Conservation (phyloP, 2,329 filamentous ascomycete genomes). For the Sporothrix luriei region DNA sequence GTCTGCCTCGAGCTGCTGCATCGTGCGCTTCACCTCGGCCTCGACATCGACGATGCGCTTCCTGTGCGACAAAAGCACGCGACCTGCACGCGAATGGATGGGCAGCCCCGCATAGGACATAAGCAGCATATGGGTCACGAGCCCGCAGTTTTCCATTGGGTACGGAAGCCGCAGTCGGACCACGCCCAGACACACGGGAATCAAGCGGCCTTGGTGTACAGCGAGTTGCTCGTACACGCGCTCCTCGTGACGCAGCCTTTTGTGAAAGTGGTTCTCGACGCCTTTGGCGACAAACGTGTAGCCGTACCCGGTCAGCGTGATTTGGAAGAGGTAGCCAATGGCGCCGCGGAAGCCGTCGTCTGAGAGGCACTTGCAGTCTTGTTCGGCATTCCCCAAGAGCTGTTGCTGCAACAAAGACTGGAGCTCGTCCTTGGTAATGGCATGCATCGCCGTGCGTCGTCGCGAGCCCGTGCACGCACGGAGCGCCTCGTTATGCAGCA, state of each 20-base stretch:
- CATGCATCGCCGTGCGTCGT: conserved; percentile 4
- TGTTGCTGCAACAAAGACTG: conserved; percentile 26
- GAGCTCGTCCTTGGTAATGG: conserved; percentile 29
- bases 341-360: conserved; percentile 27
- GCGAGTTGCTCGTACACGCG: conserved; percentile 29
- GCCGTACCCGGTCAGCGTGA: conserved; percentile 32
- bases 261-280: conserved; percentile 18
- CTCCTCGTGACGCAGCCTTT: conserved; percentile 27
- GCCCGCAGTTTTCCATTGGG: conserved; percentile 25
- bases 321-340: conserved; percentile 32
- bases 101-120: conserved; percentile 34
- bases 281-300: conserved; percentile 33
- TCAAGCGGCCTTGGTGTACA: conserved; percentile 26
- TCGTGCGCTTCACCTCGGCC: conserved; percentile 30
- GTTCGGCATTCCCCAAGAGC: conserved; percentile 28
- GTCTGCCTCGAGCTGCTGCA: conserved; percentile 21
- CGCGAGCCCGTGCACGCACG: not conserved
- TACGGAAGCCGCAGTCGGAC: conserved; percentile 30
- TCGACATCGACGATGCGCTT: conserved; percentile 13
- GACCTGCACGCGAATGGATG: conserved; percentile 4
- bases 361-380: conserved; percentile 27
- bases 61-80: not conserved
- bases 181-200: conserved; percentile 32
- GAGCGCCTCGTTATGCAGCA: conserved; percentile 24
- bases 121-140: conserved; percentile 35